Conservation (phyloP, 768 basidiomycete genomes). For the Amanita pseudoporphyria region DNA sequence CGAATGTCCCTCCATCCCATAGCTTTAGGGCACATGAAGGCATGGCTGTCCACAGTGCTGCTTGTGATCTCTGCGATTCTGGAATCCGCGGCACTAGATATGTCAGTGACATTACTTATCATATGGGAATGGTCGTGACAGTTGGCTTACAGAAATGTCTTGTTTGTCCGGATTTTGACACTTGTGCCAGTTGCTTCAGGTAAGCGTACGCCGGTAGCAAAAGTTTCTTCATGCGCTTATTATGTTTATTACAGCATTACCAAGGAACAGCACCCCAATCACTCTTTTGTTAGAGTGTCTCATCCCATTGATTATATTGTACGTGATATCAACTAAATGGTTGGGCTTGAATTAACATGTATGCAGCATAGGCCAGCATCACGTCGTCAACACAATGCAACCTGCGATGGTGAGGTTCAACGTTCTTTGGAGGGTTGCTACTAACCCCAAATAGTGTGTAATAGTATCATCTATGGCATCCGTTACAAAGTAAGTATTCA, state of each 20-base stretch:
- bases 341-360: not conserved
- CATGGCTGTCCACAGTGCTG: slow-evolving; percentile 40
- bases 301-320: slow-evolving; percentile 51
- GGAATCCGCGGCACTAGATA: slow-evolving; percentile 62
- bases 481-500: slow-evolving; percentile 59
- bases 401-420: slow-evolving; percentile 43
- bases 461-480: slow-evolving; percentile 41
- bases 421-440: not conserved
- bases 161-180: slow-evolving; percentile 78
- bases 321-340: slow-evolving; percentile 13
- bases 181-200: slow-evolving; percentile 63
- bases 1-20: not conserved
- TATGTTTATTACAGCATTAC: slow-evolving; percentile 38
- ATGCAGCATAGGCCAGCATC: not conserved
- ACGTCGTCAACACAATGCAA: slow-evolving; percentile 36
- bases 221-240: slow-evolving; percentile 1
- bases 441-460: slow-evolving; percentile 28
- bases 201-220: slow-evolving; percentile 17
- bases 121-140: not conserved
- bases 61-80: slow-evolving; percentile 72
- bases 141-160: slow-evolving; percentile 56
- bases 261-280: slow-evolving; percentile 63
- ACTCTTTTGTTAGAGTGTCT: slow-evolving; percentile 59
- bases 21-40: not conserved
- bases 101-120: slow-evolving; percentile 33